A percentile compares a stretch with the other conserved stretches of the same genome.
These are phyloP conservation scores for Cladosporium sp. DNA, from an alignment of 2,329 filamentous ascomycete genomes.

Conservation along the genomic window DNA sequence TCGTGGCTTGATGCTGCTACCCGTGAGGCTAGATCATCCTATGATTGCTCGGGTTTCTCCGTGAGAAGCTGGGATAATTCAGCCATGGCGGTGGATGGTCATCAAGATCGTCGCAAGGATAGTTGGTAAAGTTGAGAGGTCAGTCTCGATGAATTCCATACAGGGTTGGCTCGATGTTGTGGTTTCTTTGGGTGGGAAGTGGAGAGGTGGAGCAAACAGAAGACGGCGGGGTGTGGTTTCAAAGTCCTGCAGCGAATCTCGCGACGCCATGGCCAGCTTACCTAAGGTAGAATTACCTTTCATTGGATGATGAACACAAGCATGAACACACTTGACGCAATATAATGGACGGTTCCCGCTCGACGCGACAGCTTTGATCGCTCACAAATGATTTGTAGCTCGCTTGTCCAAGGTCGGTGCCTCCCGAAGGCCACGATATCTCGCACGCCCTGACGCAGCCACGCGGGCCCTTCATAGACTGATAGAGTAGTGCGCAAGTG, in stretches of 20 bases:
- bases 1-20: neutral
- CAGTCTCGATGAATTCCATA: neutral
- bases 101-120: neutral
- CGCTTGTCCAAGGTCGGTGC: neutral
- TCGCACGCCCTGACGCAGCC: neutral
- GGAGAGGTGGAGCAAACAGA: neutral
- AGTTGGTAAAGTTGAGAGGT: neutral
- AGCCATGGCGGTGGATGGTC: neutral
- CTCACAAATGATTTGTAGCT: neutral
- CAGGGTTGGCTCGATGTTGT: neutral
- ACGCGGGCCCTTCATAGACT: neutral
- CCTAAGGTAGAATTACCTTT: neutral
- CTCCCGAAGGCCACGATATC: neutral
- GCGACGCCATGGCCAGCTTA: neutral
- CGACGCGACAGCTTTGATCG: neutral
- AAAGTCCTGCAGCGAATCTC: neutral
- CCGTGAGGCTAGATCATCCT: neutral
- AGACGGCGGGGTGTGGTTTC: neutral
- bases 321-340: neutral
- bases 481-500: neutral
- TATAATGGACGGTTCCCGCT: neutral
- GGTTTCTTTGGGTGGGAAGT: neutral
- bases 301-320: neutral
- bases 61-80: neutral
- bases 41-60: neutral